phyloP scores from a whole-genome alignment of 352 stramenopile genomes.

The Phytophthora hybrid region DNA sequence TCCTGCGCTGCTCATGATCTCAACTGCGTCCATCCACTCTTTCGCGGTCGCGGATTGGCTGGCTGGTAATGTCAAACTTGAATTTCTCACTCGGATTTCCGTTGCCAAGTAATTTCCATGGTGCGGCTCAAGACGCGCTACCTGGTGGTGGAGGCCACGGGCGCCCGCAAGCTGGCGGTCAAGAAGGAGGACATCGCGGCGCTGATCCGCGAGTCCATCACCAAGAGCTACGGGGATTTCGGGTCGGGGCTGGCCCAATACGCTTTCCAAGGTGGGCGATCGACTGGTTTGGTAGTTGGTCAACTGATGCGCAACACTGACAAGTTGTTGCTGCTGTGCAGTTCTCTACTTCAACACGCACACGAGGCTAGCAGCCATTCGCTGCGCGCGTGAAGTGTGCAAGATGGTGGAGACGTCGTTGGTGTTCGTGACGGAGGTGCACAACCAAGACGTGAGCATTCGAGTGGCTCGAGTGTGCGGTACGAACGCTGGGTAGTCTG shows the following conservation, averaged over 20 bases:
- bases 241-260: slow-evolving; percentile 73
- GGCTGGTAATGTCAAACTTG: neutral
- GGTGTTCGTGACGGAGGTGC: slow-evolving; percentile 72
- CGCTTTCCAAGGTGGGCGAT: slow-evolving; percentile 73
- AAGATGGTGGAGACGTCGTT: slow-evolving; percentile 82
- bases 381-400: slow-evolving; percentile 72
- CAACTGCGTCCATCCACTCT: slow-evolving; percentile 17
- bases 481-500: slow-evolving; percentile 34
- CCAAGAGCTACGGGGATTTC: slow-evolving; percentile 75
- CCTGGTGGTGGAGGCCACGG: slow-evolving; percentile 68
- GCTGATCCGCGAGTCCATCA: slow-evolving; percentile 72
- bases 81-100: neutral
- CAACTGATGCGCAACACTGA: neutral
- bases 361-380: slow-evolving; percentile 63
- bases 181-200: slow-evolving; percentile 67
- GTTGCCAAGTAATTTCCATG: slow-evolving; percentile 41
- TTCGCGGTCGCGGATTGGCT: neutral
- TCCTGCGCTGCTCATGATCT: slow-evolving; percentile 38
- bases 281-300: neutral
- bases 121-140: slow-evolving; percentile 85
- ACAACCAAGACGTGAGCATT: slow-evolving; percentile 68
- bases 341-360: slow-evolving; percentile 72
- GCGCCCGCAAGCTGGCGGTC: slow-evolving; percentile 51
- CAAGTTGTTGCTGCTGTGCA: slow-evolving; percentile 25
- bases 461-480: slow-evolving; percentile 75